Percentiles rank a stretch among this genome's conserved stretches.
Evolutionary conservation across 164 flowering plant species (phyloP).

Genomic region (Liquidambar formosana): DNA sequence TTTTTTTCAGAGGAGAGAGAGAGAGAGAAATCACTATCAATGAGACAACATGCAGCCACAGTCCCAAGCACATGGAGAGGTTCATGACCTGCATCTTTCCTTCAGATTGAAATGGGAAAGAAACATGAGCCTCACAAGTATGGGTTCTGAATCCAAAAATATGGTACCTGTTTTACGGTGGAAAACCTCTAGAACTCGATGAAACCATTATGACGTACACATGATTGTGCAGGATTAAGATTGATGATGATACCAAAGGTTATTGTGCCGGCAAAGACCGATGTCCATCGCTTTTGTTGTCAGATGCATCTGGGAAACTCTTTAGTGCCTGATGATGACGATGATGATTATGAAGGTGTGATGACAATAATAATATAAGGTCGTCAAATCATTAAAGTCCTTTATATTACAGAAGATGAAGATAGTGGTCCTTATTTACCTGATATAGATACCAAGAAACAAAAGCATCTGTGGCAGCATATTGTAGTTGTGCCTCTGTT

Average conservation of each 20-base stretch:
- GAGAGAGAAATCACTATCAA: too few relatives aligned
- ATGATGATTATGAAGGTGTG: neutral
- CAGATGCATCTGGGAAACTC: constrained; percentile 42
- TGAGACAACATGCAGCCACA: too few relatives aligned
- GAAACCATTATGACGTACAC: too few relatives aligned
- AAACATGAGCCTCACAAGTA: too few relatives aligned
- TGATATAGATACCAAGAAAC: constrained; percentile 73
- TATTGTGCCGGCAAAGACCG: neutral
- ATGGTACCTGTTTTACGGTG: too few relatives aligned
- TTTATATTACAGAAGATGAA: neutral
- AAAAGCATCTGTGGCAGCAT: constrained; percentile 90
- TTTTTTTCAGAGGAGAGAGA: too few relatives aligned
- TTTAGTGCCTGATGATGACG: constrained; percentile 40
- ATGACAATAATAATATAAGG: neutral
- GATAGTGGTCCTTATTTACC: constrained; percentile 33
- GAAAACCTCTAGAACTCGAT: too few relatives aligned
- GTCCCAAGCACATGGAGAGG: too few relatives aligned
- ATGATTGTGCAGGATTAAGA: too few relatives aligned
- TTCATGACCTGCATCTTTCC: too few relatives aligned
- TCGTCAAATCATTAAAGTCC: neutral
- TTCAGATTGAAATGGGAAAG: too few relatives aligned
- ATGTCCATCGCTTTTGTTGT: constrained; percentile 13
- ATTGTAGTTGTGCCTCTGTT: constrained; percentile 58
- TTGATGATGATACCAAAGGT: neutral
- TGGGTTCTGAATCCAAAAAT: too few relatives aligned